These are phyloP conservation scores for Calonectria montana DNA, from an alignment of 2,329 filamentous ascomycete species.

Conservation along the genomic window DNA sequence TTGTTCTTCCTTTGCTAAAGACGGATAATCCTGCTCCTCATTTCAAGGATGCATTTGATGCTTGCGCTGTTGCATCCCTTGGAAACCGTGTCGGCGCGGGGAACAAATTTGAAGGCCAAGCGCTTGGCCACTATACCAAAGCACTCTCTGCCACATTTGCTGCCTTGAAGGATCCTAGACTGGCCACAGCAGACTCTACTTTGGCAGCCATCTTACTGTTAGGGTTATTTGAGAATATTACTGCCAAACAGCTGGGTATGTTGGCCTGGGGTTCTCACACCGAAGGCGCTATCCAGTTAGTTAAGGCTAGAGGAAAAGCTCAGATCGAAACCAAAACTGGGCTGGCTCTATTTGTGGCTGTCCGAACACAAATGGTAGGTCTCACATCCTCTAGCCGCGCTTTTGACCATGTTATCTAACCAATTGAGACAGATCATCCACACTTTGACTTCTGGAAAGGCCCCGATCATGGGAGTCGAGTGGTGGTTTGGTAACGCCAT, in stretches of 20 bases:
- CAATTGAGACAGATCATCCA: conserved; percentile 62
- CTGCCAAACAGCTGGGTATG: conserved; percentile 64
- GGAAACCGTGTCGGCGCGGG: conserved; percentile 59
- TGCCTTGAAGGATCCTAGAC: conserved; percentile 62
- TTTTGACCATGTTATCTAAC: conserved; percentile 16
- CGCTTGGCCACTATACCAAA: conserved; percentile 65
- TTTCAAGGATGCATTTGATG: conserved; percentile 67
- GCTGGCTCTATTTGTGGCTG: conserved; percentile 67
- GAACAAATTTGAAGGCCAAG: conserved; percentile 50
- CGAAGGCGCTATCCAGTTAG: conserved; percentile 72
- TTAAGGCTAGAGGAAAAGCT: conserved; percentile 67
- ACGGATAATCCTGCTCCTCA: conserved; percentile 56
- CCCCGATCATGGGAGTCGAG: conserved; percentile 64
- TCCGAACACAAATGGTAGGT: conserved; percentile 70
- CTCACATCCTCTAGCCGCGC: background rate
- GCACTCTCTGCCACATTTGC: conserved; percentile 64
- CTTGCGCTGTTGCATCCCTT: conserved; percentile 68
- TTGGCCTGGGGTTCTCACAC: conserved; percentile 72
- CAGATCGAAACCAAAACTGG: conserved; percentile 66
- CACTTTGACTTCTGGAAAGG: conserved; percentile 63
- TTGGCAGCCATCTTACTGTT: conserved; percentile 70
- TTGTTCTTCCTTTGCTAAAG: conserved; percentile 66
- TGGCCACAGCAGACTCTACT: conserved; percentile 66
- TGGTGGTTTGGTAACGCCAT: conserved; percentile 70
- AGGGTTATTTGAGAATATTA: conserved; percentile 71